Base-by-base conservation (phyloP, 179 eudicot genomes). In the Beta lomatogona region DNA sequence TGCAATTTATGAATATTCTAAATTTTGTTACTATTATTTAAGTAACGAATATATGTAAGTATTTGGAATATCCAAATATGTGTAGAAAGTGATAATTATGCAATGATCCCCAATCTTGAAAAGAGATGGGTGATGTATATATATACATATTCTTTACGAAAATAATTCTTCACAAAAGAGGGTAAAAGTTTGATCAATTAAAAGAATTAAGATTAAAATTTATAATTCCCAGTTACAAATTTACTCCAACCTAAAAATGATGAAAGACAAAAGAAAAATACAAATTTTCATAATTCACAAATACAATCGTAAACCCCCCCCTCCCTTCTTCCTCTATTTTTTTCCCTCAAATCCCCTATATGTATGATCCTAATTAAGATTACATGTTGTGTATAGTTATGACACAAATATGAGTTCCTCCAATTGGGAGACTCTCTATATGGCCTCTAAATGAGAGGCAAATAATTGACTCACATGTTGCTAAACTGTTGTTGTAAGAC, bases 401-500 rank as follows among this genome's bases (percentile, higher is more conserved):
- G 79, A 73, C 82, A 84, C 84, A 71, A 73, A 50, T 81, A 45
- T 68, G 21, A 69, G 13, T 53, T 48, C 61, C 75, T 60, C 57
- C 19, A 60, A 31, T 76, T 69, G 61, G 66, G 54, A 73, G 31
- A 80, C 65, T 50, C 73, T 46, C 25, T 48, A 73, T 60, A 22
- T 52, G 59, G 25, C 77, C 22, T 46, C 58, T 52, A 64, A 69
- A 63, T 54, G 74, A 73, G 4, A 25, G 31, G 28, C 19, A 73
- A 80, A 80, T 72, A 41, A 4, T n/a, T 18, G 12, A 73, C 80
- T 87, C 87, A 88, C 76, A 86, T 75, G 79, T 71, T 71, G 64
- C 67, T 83, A 79, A 89, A 83, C 73, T 91, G 97, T 60, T 91
- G 92, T 71, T 87, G 90, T 80, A 90, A 76, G 86, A 84, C 89